Evolutionary conservation across 345 rosid genomes (phyloP), one percentile per base, ranked within the genome.

Genomic region (Carallia brachiata): DNA sequence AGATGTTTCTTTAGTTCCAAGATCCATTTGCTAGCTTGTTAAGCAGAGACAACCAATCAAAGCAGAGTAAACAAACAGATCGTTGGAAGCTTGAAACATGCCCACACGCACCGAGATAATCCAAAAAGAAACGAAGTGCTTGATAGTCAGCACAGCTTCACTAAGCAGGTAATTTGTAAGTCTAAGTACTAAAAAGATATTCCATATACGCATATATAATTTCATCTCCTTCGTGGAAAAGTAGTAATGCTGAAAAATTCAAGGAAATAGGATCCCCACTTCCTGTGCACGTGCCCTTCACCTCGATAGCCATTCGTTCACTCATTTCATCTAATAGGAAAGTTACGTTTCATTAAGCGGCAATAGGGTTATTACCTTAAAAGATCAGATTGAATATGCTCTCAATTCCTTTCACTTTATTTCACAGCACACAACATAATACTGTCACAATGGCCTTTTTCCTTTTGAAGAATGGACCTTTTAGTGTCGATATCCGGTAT

Each of bases 361-460:
- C 0, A 40, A 40, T 40, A 7, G 3, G 2, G 13, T 40, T 40
- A 40, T 7, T 40, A 63, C 5, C 4, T 52, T 23, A 15, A 23
- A 23, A 5, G 58, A 58, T 64, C 56, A 13, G 9, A 4, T 48
- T 2, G 19, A 10, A n/a, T 13, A 32, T 39, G 19, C 7, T 23
- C 8, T 62, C 44, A 8, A 44, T 36, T 61, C 57, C 54, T 56
- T 48, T 62, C 44, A 32, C 70, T 31, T 63, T 15, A 19, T 63
- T 71, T 30, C 54, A 63, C 57, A 63, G 31, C 34, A 62, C 36
- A 34, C 15, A 48, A 50, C 13, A 62, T 36, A 36, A 55, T 30
- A 31, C 31, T 62, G 37, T 31, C n/a, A n/a, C 1, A 52, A 36
- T 19, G 52, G 6, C 2, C 36, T 10, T 6, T 4, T 27, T 44